Percentiles rank a stretch among this genome's conserved stretches.
Conservation (phyloP, 225 moss, liverwort and hornwort genomes). For the Lunularia cruciata region DNA sequence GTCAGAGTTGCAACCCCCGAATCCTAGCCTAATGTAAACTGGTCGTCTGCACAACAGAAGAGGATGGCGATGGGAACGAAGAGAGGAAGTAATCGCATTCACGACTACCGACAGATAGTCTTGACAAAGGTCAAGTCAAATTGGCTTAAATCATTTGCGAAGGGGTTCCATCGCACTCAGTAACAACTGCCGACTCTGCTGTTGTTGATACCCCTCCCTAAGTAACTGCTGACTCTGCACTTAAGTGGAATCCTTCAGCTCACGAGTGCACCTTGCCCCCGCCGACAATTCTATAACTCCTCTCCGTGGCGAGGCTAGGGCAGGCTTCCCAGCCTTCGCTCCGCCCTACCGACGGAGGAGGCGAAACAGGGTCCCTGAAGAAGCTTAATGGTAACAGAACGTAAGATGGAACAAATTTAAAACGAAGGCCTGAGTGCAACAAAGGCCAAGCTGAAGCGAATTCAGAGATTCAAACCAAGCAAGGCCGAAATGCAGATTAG, state of each 20-base stretch:
- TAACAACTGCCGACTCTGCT: not conserved
- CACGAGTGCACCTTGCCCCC: not conserved
- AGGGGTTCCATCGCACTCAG: not conserved
- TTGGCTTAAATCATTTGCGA: slow-evolving; percentile 1
- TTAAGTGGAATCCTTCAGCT: not conserved
- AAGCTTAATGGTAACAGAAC: not conserved
- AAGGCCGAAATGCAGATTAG: too few species aligned
- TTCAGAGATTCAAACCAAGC: too few species aligned
- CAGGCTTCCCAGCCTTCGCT: not conserved
- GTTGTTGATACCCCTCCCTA: not conserved
- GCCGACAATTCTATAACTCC: not conserved
- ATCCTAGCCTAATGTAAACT: not conserved
- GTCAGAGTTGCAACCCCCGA: not conserved
- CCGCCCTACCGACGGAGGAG: not conserved
- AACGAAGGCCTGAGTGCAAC: too few species aligned
- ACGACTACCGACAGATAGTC: slow-evolving; percentile 1
- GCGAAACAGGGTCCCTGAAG: not conserved
- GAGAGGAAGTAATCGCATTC: not conserved
- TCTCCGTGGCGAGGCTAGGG: not conserved
- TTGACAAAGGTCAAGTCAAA: not conserved
- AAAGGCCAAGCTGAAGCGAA: not conserved
- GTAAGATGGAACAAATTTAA: too few species aligned
- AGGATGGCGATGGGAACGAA: not conserved
- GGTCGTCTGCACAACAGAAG: too few species aligned
- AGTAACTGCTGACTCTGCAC: not conserved